A percentile compares a stretch with the other conserved stretches of the same genome.
These are phyloP conservation scores for Carex cristatella DNA, from an alignment of 176 grass and related monocot species.

Conservation along the genomic window DNA sequence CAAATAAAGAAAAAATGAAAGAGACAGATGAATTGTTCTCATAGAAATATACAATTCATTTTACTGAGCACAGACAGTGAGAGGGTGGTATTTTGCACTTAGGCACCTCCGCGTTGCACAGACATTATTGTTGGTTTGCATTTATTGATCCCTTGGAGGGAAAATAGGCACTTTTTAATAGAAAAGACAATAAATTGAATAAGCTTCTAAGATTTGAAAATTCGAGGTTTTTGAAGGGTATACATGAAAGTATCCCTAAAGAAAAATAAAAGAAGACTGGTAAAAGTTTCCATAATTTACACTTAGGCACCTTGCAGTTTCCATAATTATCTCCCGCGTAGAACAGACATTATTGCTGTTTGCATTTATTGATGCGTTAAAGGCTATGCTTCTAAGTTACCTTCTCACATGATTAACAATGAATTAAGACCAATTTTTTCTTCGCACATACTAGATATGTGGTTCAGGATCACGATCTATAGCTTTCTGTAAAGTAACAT, in stretches of 20 bases:
- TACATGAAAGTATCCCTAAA: no score
- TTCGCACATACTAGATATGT: no score
- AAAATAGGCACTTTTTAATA: no score
- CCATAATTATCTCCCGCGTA: not conserved
- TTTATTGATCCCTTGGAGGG: not conserved
- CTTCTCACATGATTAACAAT: not conserved
- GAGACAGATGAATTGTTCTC: not conserved
- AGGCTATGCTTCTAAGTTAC: not conserved
- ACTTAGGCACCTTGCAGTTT: not conserved
- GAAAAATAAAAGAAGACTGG: not conserved
- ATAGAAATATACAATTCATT: not conserved
- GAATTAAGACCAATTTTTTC: no score
- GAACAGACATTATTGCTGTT: not conserved
- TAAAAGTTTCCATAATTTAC: not conserved
- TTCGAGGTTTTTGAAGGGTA: no score
- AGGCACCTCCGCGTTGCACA: not conserved
- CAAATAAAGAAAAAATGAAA: slow-evolving; percentile 1
- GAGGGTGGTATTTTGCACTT: not conserved
- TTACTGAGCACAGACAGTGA: not conserved
- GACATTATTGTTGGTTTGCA: not conserved
- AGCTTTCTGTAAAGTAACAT: not conserved
- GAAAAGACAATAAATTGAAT: no score
- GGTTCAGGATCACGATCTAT: not conserved
- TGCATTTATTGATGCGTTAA: not conserved
- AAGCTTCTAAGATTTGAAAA: no score